Conservation (phyloP, 2,329 filamentous ascomycete genomes). For the Shiraia bambusicola region DNA sequence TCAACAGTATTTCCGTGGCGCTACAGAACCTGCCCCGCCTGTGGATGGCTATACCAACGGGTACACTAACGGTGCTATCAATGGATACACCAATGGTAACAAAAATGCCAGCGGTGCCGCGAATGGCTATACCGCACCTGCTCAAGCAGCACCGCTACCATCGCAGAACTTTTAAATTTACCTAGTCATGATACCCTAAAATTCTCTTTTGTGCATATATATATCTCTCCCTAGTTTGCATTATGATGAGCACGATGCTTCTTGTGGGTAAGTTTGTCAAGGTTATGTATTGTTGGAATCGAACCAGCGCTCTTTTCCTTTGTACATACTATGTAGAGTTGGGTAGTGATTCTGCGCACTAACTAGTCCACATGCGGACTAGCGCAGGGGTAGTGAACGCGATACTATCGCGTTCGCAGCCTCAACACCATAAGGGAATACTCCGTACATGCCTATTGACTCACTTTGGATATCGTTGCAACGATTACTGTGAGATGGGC, state of each 20-base stretch:
- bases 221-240: not conserved
- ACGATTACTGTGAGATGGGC: too few relatives aligned
- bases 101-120: too few relatives aligned
- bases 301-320: not conserved
- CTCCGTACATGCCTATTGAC: too few relatives aligned
- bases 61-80: slow-evolving; percentile 13
- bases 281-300: not conserved
- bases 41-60: slow-evolving; percentile 14
- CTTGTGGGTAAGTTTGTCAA: not conserved
- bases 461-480: too few relatives aligned
- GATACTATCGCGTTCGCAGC: too few relatives aligned
- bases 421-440: too few relatives aligned
- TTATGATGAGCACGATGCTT: not conserved
- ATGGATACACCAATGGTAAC: slow-evolving; percentile 17
- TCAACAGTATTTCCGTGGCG: slow-evolving; percentile 31
- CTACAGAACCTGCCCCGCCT: slow-evolving; percentile 7
- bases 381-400: too few relatives aligned
- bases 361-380: too few relatives aligned
- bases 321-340: too few relatives aligned
- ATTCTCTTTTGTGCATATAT: slow-evolving; percentile 8
- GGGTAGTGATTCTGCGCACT: too few relatives aligned
- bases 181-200: slow-evolving; percentile 2
- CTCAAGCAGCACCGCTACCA: slow-evolving; percentile 18
- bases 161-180: slow-evolving; percentile 33
- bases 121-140: slow-evolving; percentile 19